Percentiles rank a stretch among this genome's conserved stretches.
phyloP scores from a whole-genome alignment of 75 land plant species.

The Pinus taeda region DNA sequence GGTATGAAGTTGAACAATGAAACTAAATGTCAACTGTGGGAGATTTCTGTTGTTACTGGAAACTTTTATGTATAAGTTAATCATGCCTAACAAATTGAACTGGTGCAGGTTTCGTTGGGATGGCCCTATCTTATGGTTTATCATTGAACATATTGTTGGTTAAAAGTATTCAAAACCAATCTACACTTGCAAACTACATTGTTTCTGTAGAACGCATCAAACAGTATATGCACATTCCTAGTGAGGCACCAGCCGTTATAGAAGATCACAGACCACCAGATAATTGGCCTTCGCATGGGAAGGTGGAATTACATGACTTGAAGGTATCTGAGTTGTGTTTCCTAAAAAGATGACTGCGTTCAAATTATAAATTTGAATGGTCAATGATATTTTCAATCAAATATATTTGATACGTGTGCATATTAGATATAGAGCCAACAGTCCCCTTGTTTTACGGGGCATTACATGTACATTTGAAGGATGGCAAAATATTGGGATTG shows the following conservation, averaged over 20 bases:
- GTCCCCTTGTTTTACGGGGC: constrained; percentile 69
- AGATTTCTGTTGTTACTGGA: neutral
- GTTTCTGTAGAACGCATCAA: constrained; percentile 33
- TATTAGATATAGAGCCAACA: constrained; percentile 62
- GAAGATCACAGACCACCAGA: constrained; percentile 51
- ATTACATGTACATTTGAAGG: constrained; percentile 67
- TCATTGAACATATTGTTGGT: constrained; percentile 37
- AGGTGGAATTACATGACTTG: constrained; percentile 64
- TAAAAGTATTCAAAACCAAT: constrained; percentile 32
- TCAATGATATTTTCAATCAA: neutral
- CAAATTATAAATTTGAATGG: neutral
- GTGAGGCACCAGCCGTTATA: constrained; percentile 73
- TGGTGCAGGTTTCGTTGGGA: constrained; percentile 16
- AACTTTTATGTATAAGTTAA: neutral
- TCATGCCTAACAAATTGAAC: neutral
- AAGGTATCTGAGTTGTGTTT: constrained; percentile 35
- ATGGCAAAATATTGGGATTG: constrained; percentile 45
- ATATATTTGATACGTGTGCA: constrained; percentile 12
- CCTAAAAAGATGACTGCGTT: too few relatives aligned
- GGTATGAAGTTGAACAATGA: too few relatives aligned
- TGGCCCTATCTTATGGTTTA: constrained; percentile 32
- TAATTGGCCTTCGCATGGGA: constrained; percentile 70
- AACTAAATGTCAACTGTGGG: neutral
- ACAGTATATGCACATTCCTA: constrained; percentile 61
- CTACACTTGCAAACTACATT: constrained; percentile 18